These are phyloP conservation scores for Gardenia jasminoides DNA, from an alignment of 257 asterid genomes.

Conservation along the genomic window DNA sequence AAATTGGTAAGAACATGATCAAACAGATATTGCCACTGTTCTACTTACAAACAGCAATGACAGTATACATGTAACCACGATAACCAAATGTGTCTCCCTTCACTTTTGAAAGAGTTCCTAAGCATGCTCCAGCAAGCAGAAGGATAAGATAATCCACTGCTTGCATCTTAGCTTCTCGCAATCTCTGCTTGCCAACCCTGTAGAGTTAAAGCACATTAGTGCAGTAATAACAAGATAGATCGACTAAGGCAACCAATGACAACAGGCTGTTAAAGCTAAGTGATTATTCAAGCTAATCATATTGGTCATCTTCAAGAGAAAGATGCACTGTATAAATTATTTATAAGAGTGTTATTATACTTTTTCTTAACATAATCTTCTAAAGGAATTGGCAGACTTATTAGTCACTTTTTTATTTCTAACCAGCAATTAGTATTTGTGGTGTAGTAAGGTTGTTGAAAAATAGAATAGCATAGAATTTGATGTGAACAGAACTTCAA, in stretches of 20 bases:
- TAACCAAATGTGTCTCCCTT: slow-evolving; percentile 91
- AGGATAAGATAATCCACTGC: slow-evolving; percentile 93
- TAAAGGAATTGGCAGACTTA: neutral
- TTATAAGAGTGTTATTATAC: neutral
- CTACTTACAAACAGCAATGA: slow-evolving; percentile 92
- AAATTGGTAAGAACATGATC: neutral
- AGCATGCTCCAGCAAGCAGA: slow-evolving; percentile 93
- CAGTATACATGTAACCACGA: slow-evolving; percentile 79
- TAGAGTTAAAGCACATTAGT: slow-evolving; percentile 23
- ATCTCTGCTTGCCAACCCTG: slow-evolving; percentile 81
- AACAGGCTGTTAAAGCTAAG: neutral
- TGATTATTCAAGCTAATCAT: neutral
- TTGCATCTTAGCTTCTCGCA: slow-evolving; percentile 89
- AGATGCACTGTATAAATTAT: neutral
- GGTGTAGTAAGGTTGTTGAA: neutral
- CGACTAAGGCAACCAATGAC: neutral
- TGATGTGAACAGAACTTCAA: slow-evolving; percentile 14
- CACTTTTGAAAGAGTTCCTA: slow-evolving; percentile 82
- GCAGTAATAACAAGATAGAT: neutral
- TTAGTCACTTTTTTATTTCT: neutral
- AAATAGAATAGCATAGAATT: neutral
- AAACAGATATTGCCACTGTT: neutral
- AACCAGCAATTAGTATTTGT: neutral
- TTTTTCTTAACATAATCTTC: neutral
- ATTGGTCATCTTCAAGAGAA: neutral